phyloP scores from a whole-genome alignment of 768 basidiomycete species.

The Russula lepida region DNA sequence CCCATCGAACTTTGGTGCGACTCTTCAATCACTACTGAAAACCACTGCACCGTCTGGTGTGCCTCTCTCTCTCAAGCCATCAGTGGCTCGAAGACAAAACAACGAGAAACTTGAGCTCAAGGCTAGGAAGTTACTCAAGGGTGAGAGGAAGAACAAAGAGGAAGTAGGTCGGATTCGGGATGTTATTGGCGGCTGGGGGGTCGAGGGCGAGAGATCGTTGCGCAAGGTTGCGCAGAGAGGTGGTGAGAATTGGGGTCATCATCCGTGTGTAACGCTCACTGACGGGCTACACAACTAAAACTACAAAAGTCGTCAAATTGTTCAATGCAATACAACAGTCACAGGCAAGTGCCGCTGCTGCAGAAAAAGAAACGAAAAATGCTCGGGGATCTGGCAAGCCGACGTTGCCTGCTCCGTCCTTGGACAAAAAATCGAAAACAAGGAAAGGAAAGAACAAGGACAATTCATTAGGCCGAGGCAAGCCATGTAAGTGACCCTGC shows the following conservation, averaged over 20 bases:
- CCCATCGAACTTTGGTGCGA: slow-evolving; percentile 63
- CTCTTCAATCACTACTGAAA: slow-evolving; percentile 60
- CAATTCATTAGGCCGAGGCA: slow-evolving; percentile 44
- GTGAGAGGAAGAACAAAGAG: slow-evolving; percentile 67
- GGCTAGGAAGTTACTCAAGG: slow-evolving; percentile 62
- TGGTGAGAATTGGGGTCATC: slow-evolving; percentile 38
- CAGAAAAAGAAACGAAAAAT: slow-evolving; percentile 50
- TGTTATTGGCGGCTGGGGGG: slow-evolving; percentile 85
- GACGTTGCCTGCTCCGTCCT: slow-evolving; percentile 55
- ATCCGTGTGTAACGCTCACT: background rate
- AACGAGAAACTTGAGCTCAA: slow-evolving; percentile 67
- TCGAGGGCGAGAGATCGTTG: slow-evolving; percentile 64
- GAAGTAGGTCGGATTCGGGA: slow-evolving; percentile 59
- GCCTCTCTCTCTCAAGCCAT: slow-evolving; percentile 75
- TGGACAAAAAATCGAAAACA: slow-evolving; percentile 39
- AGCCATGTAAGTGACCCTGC: slow-evolving; percentile 42
- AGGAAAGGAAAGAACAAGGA: slow-evolving; percentile 48
- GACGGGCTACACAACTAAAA: background rate
- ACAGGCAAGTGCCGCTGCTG: slow-evolving; percentile 46
- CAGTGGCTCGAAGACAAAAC: slow-evolving; percentile 55
- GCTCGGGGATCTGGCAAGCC: slow-evolving; percentile 67
- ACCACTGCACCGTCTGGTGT: slow-evolving; percentile 62
- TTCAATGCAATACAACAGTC: slow-evolving; percentile 85
- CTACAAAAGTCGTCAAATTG: slow-evolving; percentile 58
- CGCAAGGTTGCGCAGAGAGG: slow-evolving; percentile 82